Conservation (phyloP, 345 rosid genomes). For the Acer yangbiense region DNA sequence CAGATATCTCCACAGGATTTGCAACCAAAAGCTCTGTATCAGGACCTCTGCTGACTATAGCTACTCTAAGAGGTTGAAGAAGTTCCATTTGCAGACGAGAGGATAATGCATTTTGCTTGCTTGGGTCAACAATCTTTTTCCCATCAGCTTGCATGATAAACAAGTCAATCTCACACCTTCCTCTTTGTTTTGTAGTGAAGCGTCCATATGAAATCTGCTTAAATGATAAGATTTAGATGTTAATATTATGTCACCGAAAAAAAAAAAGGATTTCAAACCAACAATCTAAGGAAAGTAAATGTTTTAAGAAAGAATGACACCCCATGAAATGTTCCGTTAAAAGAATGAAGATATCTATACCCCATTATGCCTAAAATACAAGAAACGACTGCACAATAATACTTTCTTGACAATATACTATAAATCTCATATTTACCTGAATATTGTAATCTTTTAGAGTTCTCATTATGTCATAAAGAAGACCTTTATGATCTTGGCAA, state of each 20-base stretch:
- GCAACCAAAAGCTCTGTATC: constrained; percentile 89
- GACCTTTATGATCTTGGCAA: constrained; percentile 92
- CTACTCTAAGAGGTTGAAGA: constrained; percentile 80
- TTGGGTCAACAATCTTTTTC: constrained; percentile 77
- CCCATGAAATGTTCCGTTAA: background rate
- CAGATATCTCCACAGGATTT: constrained; percentile 89
- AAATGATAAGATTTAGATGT: constrained; percentile 10
- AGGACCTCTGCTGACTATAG: constrained; percentile 78
- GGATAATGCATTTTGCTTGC: constrained; percentile 68
- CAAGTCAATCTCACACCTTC: constrained; percentile 82
- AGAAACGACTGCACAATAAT: too few species aligned
- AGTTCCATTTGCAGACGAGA: constrained; percentile 72
- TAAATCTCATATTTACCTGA: constrained; percentile 54
- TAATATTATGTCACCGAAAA: background rate
- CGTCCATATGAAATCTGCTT: constrained; percentile 91
- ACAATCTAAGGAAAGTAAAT: too few species aligned
- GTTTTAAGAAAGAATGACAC: background rate
- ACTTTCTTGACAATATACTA: background rate
- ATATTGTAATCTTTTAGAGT: constrained; percentile 92
- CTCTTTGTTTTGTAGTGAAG: constrained; percentile 55
- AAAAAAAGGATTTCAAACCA: too few species aligned
- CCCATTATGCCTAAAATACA: background rate
- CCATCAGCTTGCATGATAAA: constrained; percentile 87
- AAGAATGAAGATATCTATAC: background rate
- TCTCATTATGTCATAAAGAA: constrained; percentile 91